Evolutionary conservation across 495 filamentous ascomycete genomes (phyloP), one percentile per base, ranked within the genome.

Genomic region (Rhizodiscina lignyota): DNA sequence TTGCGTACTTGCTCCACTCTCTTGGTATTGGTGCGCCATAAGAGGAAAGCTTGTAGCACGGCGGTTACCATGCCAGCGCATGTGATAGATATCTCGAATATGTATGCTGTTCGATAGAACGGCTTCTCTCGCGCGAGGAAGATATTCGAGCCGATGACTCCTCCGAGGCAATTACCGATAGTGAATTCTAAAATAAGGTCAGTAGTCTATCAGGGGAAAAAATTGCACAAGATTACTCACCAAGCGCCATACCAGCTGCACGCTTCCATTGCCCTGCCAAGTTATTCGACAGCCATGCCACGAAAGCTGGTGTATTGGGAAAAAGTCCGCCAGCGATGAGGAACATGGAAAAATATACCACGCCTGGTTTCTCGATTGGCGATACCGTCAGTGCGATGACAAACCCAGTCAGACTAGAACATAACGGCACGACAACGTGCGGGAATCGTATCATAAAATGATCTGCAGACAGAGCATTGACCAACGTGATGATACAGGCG

Each of bases 211-310:
- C n/a, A n/a, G n/a, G n/a, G n/a, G n/a, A n/a, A n/a, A n/a, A n/a
- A n/a, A n/a, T n/a, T n/a, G n/a, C n/a, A n/a, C n/a, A n/a, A n/a
- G n/a, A n/a, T n/a, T n/a, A n/a, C n/a, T n/a, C n/a, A n/a, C n/a
- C n/a, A n/a, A 27, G 24, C 6, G 83, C 84, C 2, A 87, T 54
- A 0, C 79, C 80, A 1, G 80, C 83, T 1, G 83, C 81, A 37
- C 82, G 74, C 34, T 92, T 92, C 0, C 77, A 80, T 2, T 83
- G 83, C n/a, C 84, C 70, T 2, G 82, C 80, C 26, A 91, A 61
- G 2, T 74, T 77, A 52, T 81, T 83, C 21, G 65, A 72, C 44
- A 86, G 84, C 83, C 82, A 89, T 6, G 72, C 71, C 5, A 87
- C 61, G 5, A 67, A 65, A 2, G 86, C 78, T 0, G 81, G 79